These are phyloP conservation scores for Microdochium bolleyi DNA, from an alignment of 2,329 filamentous ascomycete genomes.

Conservation along the genomic window DNA sequence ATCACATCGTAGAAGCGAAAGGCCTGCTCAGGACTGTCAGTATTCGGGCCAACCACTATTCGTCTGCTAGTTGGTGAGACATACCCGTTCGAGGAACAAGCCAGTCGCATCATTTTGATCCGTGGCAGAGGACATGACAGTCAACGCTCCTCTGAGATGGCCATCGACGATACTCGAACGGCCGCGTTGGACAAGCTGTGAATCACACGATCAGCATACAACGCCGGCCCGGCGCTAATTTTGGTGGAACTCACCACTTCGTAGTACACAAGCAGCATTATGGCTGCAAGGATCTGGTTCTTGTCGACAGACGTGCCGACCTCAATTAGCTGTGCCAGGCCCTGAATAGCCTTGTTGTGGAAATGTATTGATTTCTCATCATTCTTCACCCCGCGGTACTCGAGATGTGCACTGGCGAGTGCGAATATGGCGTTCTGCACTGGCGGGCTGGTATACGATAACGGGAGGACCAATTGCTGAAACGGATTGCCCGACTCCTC, in stretches of 20 bases:
- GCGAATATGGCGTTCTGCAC: slow-evolving; percentile 82
- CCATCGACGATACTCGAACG: slow-evolving; percentile 52
- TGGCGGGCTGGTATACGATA: slow-evolving; percentile 44
- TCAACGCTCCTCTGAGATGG: slow-evolving; percentile 54
- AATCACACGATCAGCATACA: background rate
- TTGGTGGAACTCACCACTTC: slow-evolving; percentile 43
- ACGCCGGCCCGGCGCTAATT: no score
- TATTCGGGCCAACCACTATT: background rate
- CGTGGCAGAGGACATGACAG: slow-evolving; percentile 45
- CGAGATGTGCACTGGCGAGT: slow-evolving; percentile 74
- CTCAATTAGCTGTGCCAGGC: slow-evolving; percentile 48
- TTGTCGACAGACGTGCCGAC: slow-evolving; percentile 37
- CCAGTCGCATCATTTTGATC: slow-evolving; percentile 38
- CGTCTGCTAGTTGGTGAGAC: slow-evolving; percentile 1
- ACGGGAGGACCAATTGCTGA: slow-evolving; percentile 52
- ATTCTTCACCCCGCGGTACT: slow-evolving; percentile 50
- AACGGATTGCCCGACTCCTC: slow-evolving; percentile 57
- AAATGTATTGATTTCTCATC: slow-evolving; percentile 49
- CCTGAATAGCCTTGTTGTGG: slow-evolving; percentile 51
- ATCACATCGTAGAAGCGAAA: slow-evolving; percentile 62
- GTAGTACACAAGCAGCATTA: slow-evolving; percentile 55
- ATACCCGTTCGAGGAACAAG: slow-evolving; percentile 50
- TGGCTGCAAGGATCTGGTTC: slow-evolving; percentile 52
- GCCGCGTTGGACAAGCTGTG: slow-evolving; percentile 52
- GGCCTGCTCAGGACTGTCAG: slow-evolving; percentile 32